Evolutionary conservation across 2,329 filamentous ascomycete genomes (phyloP).

Genomic region (Beauveria asiatica): DNA sequence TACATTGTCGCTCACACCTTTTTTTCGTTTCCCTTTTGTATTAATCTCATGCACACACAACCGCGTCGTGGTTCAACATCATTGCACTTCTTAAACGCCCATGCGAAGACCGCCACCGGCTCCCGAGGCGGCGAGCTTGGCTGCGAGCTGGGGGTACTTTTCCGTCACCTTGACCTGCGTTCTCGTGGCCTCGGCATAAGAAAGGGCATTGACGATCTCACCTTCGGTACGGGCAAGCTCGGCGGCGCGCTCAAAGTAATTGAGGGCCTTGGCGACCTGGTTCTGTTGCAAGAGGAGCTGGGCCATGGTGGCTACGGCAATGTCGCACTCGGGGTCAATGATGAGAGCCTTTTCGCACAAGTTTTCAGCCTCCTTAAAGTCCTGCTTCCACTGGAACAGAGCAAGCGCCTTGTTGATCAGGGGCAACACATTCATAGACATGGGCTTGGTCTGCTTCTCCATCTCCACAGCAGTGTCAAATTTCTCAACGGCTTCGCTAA

Average conservation of each 20-base stretch:
- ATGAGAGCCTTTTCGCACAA: slow-evolving; percentile 96
- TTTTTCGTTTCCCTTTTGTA: not conserved
- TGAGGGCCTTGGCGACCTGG: slow-evolving; percentile 89
- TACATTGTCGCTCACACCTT: not conserved
- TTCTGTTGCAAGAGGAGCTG: slow-evolving; percentile 95
- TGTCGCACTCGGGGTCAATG: slow-evolving; percentile 97
- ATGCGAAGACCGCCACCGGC: slow-evolving; percentile 28
- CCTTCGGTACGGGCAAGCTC: slow-evolving; percentile 90
- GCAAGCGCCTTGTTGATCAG: slow-evolving; percentile 98
- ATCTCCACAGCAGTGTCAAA: slow-evolving; percentile 98
- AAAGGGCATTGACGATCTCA: slow-evolving; percentile 92
- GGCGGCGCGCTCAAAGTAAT: slow-evolving; percentile 93
- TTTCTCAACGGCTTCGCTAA: slow-evolving; percentile 89
- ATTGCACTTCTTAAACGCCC: slow-evolving; percentile 14
- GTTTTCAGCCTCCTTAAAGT: slow-evolving; percentile 89
- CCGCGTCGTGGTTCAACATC: not conserved
- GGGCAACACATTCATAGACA: slow-evolving; percentile 94
- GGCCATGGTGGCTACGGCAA: slow-evolving; percentile 97
- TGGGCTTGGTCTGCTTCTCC: slow-evolving; percentile 89
- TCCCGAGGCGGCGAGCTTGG: slow-evolving; percentile 44
- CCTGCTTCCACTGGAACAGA: slow-evolving; percentile 96
- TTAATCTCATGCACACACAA: not conserved
- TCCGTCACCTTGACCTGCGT: slow-evolving; percentile 90
- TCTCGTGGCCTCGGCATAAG: slow-evolving; percentile 91
- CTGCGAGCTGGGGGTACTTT: slow-evolving; percentile 73